Base-by-base conservation (phyloP, 2,329 filamentous ascomycete genomes). In the Byssothecium circinans region DNA sequence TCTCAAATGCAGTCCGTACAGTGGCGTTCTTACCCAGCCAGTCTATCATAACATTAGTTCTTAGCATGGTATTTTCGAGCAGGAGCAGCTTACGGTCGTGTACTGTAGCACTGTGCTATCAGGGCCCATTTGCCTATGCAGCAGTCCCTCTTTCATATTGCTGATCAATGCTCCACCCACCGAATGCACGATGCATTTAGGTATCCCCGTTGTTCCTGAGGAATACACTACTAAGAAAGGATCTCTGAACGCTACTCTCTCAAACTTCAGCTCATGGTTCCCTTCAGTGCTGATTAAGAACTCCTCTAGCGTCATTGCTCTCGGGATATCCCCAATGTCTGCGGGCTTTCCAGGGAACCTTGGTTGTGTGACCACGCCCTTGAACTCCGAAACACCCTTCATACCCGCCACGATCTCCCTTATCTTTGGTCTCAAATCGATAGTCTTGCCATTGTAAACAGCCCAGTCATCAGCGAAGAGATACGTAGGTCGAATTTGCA, bases 141-240 rank as follows among this genome's bases (percentile, higher is more conserved):
- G 61, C 18, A 64, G 69, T 1, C 73, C 75, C 65, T 95, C 89
- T 63, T 91, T 85, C 33, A 68, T 69, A 2, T 66, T 63, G 40
- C 70, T 88, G 53, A 89, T 53, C 23, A 88, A 68, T 1, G 82
- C 72, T 0, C 86, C 85, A 3, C 87, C 87, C 1, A 83, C 80
- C 1, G 83, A 85, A 67, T 95, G 90, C 2, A 92, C 88, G 53
- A 95, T 94, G 49, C 88, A 91, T 64, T 95, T 95, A 11, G 90
- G 90, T 17, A 81, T 83, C 3, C 90, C 89, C 0, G 90, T 95
- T 0, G 89, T 95, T 2, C 89, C 89, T 1, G 85, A 88, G 0
- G 86, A 82, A 62, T 90, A 95, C 49, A 86, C 88, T 29, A 95
- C 80, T 27, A 92, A 72, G 69, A 89, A 86, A 0, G 90, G 89